Evolutionary conservation across 2,329 filamentous ascomycete species (phyloP), one percentile per base, ranked within the genome.

Genomic region (Coleophoma crateriformis): DNA sequence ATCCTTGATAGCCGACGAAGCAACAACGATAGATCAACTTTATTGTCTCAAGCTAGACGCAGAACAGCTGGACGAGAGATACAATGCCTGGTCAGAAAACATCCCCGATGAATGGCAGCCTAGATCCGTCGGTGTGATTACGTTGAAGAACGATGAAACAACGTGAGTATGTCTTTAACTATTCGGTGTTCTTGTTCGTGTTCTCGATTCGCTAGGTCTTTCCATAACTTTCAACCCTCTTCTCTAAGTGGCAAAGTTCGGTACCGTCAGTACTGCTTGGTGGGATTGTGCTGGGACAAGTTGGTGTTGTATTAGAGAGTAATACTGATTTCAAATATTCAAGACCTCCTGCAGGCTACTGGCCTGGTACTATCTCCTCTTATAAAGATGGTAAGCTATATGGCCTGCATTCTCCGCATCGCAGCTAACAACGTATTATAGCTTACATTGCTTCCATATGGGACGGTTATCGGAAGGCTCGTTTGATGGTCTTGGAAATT

Each of bases 361-460:
- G 35, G 35, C 35, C 35, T 6, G 35, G 35, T 17, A 14, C 6
- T 17, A 17, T 38, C 17, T 38, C 17, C 6, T 38, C 27, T 17
- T 46, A 46, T 46, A 19, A 33, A 10, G 44, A 46, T 35, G 32
- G 44, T 46, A 35, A 34, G 33, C 34, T 19, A 38, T 27, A 15
- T 45, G 14, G 1, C 33, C 20, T 32, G 19, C 19, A 27, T n/a
- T 45, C 3, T 19, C 19, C 19, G 4, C 22, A 12, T 8, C 33
- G 34, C 33, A 15, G 5, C 43, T 45, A 45, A 11, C 33, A 45
- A 34, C 27, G 1, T 4, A 10, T 4, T 47, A 39, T 17, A 50
- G 48, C 40, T 40, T 81, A 74, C 71, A 74, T 79, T 43, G 73
- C 73, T 20, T 76, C 71, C 52, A 68, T 80, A 7, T 77, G 73